Base-by-base conservation (phyloP, 257 asterid genomes). In the Solanum peruvianum region DNA sequence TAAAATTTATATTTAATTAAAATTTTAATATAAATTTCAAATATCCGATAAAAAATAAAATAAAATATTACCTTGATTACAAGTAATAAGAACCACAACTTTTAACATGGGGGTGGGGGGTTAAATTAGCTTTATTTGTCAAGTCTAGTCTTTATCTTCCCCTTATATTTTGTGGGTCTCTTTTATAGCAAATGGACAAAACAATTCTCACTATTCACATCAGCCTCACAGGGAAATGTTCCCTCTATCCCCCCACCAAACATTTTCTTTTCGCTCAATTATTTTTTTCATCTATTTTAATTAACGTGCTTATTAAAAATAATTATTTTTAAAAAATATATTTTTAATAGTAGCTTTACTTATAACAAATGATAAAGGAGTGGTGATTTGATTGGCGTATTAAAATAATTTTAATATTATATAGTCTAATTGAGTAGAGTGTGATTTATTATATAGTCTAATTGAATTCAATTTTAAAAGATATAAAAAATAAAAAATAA, bases 121-220 rank as follows among this genome's bases (percentile, higher is more conserved):
- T 20, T 47, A 80, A 80, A 27, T 45, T 15, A 80, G 8, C 9
- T 80, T 78, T 47, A 27, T 47, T 13, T 27, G 11, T 27, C 27
- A 47, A 78, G 42, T 78, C 66, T 45, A 45, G 84, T 78, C 84
- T 78, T 16, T 45, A 78, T 78, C 84, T 25, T 25, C 60, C 64
- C 84, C 64, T 78, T 25, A 45, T 78, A 78, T 45, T 45, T 45
- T 47, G 84, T 80, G 84, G 67, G 84, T 39, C 23, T 45, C 16
- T 80, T 47, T 80, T 80, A 80, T 16, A 29, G 67, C 41, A 80
- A 80, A 80, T 80, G 67, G 84, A 80, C 84, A 80, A 80, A 78
- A 80, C 18, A 27, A 78, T 78, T 39, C 66, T 45, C n/a, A 45
- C 41, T 25, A 78, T 77, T 78, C 66, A 78, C 64, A 78, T 25